Evolutionary conservation across 164 flowering plant genomes (phyloP).

Genomic region (Aristolochia californica): DNA sequence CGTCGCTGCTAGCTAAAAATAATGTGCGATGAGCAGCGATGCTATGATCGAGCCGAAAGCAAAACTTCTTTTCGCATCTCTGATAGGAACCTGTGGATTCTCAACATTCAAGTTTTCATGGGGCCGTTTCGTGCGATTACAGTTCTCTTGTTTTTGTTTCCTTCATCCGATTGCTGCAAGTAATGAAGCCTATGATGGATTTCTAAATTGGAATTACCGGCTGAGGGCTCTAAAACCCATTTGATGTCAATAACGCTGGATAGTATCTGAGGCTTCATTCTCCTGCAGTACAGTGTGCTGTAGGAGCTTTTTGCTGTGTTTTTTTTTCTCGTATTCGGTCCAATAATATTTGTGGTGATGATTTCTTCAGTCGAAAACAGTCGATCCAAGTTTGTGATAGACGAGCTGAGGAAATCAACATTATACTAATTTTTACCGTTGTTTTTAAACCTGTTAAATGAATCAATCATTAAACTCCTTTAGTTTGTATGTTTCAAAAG

Average conservation of each 20-base stretch:
- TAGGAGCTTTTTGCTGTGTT: no score
- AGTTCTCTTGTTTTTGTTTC: constrained; percentile 8
- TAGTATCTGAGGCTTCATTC: constrained; percentile 8
- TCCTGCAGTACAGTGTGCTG: neutral
- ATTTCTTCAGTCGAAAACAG: no score
- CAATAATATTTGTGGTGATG: no score
- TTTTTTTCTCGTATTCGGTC: no score
- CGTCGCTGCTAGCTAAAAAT: constrained; percentile 38
- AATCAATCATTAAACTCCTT: no score
- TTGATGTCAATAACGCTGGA: constrained; percentile 3
- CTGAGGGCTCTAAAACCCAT: constrained; percentile 19
- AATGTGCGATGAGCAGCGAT: constrained; percentile 41
- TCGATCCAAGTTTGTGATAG: no score
- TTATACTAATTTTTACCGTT: no score
- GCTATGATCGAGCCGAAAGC: constrained; percentile 41
- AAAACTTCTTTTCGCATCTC: constrained; percentile 27
- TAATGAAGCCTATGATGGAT: constrained; percentile 35
- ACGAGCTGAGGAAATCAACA: no score
- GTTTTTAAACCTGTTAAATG: no score
- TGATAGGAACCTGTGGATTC: constrained; percentile 59
- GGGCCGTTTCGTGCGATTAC: constrained; percentile 63
- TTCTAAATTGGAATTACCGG: constrained; percentile 47
- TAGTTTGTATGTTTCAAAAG: no score
- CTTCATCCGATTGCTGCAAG: neutral
- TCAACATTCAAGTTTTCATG: constrained; percentile 15